Conservation (phyloP, 768 basidiomycete species). For the Rhodotorula paludigena region DNA sequence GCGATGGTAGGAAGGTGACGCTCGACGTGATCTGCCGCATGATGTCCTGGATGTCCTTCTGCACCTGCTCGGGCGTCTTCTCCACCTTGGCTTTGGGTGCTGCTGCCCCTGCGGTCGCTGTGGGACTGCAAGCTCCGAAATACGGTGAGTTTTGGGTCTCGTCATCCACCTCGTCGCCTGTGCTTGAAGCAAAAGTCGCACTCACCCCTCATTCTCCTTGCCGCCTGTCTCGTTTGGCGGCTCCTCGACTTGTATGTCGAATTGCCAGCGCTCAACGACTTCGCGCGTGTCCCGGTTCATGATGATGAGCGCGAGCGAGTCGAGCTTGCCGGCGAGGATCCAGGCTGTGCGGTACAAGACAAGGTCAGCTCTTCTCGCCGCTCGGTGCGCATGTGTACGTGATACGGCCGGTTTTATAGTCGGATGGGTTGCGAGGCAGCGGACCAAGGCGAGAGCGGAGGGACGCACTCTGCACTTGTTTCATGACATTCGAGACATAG, state of each 20-base stretch:
- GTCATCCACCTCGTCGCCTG: background rate
- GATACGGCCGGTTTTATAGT: background rate
- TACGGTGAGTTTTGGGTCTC: background rate
- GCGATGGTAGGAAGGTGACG: conserved; percentile 91
- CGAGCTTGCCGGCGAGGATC: conserved; percentile 86
- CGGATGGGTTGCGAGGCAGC: too few relatives aligned
- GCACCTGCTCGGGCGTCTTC: conserved; percentile 65
- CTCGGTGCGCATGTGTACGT: background rate
- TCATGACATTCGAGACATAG: conserved; percentile 88
- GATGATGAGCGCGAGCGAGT: conserved; percentile 89
- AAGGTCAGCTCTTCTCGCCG: too few relatives aligned
- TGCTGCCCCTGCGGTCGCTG: background rate
- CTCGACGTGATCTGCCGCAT: conserved; percentile 97
- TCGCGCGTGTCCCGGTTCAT: conserved; percentile 88
- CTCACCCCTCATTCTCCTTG: conserved; percentile 47
- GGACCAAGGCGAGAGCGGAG: background rate
- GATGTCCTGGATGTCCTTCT: conserved; percentile 94
- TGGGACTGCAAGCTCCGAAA: fast-evolving
- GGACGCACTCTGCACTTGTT: conserved; percentile 80
- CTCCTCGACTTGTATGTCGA: conserved; percentile 83
- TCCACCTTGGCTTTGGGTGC: conserved; percentile 44
- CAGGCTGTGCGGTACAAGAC: conserved; percentile 62
- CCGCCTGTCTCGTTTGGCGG: conserved; percentile 41
- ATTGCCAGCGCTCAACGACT: conserved; percentile 95
- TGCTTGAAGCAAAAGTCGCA: conserved; percentile 38